These are phyloP conservation scores for Epichloe bromicola DNA, from an alignment of 2,329 filamentous ascomycete species.

Conservation along the genomic window DNA sequence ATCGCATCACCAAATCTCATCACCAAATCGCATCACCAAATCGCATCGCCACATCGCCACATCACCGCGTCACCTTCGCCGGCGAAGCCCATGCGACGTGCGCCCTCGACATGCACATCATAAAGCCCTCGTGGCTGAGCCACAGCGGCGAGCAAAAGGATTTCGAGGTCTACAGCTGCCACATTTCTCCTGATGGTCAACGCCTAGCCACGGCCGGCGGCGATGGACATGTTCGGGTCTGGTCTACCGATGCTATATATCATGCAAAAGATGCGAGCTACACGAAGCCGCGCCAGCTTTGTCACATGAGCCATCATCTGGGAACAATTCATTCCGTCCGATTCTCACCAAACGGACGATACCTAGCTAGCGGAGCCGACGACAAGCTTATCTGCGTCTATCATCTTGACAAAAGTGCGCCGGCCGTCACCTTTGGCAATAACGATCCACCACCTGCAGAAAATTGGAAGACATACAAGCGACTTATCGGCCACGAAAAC, in stretches of 20 bases:
- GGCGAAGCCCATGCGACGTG: conserved; percentile 6
- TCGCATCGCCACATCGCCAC: background rate
- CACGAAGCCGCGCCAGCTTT: conserved; percentile 77
- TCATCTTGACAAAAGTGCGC: conserved; percentile 70
- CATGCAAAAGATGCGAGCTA: conserved; percentile 61
- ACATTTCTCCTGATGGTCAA: conserved; percentile 88
- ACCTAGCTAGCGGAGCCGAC: conserved; percentile 91
- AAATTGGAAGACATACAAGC: conserved; percentile 93
- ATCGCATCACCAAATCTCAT: background rate
- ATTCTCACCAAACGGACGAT: conserved; percentile 90
- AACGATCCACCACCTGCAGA: conserved; percentile 88
- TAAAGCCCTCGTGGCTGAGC: conserved; percentile 91
- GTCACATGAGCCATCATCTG: conserved; percentile 95
- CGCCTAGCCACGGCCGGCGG: conserved; percentile 88
- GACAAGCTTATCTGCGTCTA: conserved; percentile 99
- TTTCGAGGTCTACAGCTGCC: conserved; percentile 96
- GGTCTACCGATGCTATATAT: conserved; percentile 91
- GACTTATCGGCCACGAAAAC: conserved; percentile 93
- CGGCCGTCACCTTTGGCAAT: conserved; percentile 71
- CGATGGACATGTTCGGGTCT: conserved; percentile 94
- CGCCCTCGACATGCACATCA: conserved; percentile 55
- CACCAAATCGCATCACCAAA: background rate
- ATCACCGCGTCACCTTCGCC: background rate
- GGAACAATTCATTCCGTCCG: conserved; percentile 95
- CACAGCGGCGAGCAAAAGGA: conserved; percentile 97